Base-by-base conservation (phyloP, 2,329 filamentous ascomycete species). In the Capronia coronata region DNA sequence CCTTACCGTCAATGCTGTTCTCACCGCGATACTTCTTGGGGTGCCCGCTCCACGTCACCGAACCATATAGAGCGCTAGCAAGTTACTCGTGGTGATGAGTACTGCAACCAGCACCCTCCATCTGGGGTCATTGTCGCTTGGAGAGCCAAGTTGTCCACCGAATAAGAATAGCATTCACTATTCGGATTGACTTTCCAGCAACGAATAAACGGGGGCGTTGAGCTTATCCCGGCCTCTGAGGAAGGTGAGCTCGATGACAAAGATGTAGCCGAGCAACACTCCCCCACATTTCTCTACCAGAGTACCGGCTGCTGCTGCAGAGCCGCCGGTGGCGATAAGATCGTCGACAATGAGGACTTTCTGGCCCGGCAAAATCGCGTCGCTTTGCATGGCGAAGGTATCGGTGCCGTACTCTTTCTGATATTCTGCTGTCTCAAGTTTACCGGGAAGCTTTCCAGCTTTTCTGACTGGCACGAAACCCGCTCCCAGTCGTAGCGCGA, bases 321-420 rank as follows among this genome's bases (percentile, higher is more conserved):
- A 95, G 62, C 93, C 93, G 71, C 91, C 91, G 58, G 93, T 98
- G 49, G 93, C 93, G 73, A 98, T 97, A 65, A 98, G 94, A 68
- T 98, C 93, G 69, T 98, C 93, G 25, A 98, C 89, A 59, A 98
- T 79, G 55, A 98, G 74, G 50, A 95, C 91, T 68, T 84, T 90
- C 73, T 95, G 87, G 29, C 90, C 90, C 44, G 80, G 77, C 72
- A 86, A 83, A 63, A 98, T 83, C 38, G 84, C 84, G 68, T 86
- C 89, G 59, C 79, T 75, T 75, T 98, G 93, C 75, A 98, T 94
- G 77, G 97, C 87, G 75, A 98, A 97, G 67, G 84, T 84, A 68
- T 98, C 93, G 70, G 83, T 78, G 57, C 93, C 93, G 65, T 98
- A 98, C 71, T 98, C 93, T 78, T 98, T 98, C 71, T 89, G 75